A percentile compares a stretch with the other conserved stretches of the same genome.
Conservation (phyloP, 441 rosid species). For the Brassica balearica region DNA sequence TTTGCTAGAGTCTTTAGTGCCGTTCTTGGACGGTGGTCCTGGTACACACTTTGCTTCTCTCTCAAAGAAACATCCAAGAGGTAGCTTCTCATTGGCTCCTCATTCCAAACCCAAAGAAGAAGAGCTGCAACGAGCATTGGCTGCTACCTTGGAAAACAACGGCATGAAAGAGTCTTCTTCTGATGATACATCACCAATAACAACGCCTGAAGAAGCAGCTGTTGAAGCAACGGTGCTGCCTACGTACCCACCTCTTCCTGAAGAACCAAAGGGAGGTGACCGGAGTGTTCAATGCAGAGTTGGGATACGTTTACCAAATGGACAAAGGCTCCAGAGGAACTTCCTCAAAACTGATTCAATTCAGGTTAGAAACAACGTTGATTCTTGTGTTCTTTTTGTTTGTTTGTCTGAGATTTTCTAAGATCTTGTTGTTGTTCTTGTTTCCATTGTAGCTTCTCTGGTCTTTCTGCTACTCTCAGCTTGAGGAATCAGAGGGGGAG, state of each 20-base stretch:
- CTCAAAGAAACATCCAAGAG: not conserved
- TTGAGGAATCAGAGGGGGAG: slow-evolving; percentile 65
- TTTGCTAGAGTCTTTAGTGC: not conserved
- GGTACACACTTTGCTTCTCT: not conserved
- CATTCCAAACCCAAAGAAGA: slow-evolving; percentile 38
- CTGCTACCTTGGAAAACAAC: slow-evolving; percentile 63
- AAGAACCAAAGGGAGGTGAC: slow-evolving; percentile 81
- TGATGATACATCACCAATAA: slow-evolving; percentile 47
- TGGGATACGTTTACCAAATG: slow-evolving; percentile 94
- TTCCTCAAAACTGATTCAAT: slow-evolving; percentile 76
- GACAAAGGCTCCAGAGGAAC: slow-evolving; percentile 81
- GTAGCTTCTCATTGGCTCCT: not conserved
- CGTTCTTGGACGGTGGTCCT: not conserved
- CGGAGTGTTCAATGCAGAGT: slow-evolving; percentile 80
- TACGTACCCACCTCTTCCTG: slow-evolving; percentile 72
- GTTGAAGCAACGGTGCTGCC: slow-evolving; percentile 49
- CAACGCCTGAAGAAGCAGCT: slow-evolving; percentile 49
- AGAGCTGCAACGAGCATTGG: slow-evolving; percentile 62
- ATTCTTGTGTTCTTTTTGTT: not conserved
- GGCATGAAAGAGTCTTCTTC: slow-evolving; percentile 48
- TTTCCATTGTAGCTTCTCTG: slow-evolving; percentile 71
- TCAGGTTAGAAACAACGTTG: slow-evolving; percentile 55
- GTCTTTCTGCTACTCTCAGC: slow-evolving; percentile 82
- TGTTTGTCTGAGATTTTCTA: slow-evolving; percentile 19
- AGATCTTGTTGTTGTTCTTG: slow-evolving; percentile 15